phyloP scores from a whole-genome alignment of 192 early-diverging fungal genomes.

The Paraglomus brasilianum region DNA sequence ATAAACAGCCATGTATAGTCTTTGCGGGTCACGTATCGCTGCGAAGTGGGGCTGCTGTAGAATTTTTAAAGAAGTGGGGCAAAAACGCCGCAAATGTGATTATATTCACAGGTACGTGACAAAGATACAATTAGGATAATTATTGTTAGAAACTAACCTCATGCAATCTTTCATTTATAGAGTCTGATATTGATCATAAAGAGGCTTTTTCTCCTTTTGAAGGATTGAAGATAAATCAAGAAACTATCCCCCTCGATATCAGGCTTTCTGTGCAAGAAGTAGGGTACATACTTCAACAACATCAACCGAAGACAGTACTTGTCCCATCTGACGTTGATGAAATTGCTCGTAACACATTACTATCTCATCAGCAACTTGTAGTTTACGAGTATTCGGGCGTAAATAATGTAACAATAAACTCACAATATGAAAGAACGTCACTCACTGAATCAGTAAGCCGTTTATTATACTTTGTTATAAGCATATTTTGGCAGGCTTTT shows the following conservation, averaged over 20 bases:
- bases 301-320: slow-evolving; percentile 40
- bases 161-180: slow-evolving; percentile 13
- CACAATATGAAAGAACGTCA: neutral
- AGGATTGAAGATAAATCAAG: slow-evolving; percentile 36
- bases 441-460: neutral
- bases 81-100: slow-evolving; percentile 46
- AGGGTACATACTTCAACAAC: slow-evolving; percentile 34
- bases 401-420: slow-evolving; percentile 19
- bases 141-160: neutral
- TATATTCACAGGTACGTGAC: slow-evolving; percentile 45
- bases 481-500: neutral
- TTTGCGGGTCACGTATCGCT: slow-evolving; percentile 54
- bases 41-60: slow-evolving; percentile 43
- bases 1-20: slow-evolving; percentile 60
- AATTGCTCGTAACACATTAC: neutral
- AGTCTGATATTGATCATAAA: slow-evolving; percentile 38
- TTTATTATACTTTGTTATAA: neutral
- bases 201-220: slow-evolving; percentile 39
- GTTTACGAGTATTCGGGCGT: slow-evolving; percentile 11
- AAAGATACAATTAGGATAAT: neutral
- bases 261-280: slow-evolving; percentile 39
- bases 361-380: neutral
- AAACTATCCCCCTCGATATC: slow-evolving; percentile 37
- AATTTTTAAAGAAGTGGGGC: slow-evolving; percentile 48
- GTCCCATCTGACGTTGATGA: slow-evolving; percentile 25